Base-by-base conservation (phyloP, 768 basidiomycete species). In the Boletus coccyginus region DNA sequence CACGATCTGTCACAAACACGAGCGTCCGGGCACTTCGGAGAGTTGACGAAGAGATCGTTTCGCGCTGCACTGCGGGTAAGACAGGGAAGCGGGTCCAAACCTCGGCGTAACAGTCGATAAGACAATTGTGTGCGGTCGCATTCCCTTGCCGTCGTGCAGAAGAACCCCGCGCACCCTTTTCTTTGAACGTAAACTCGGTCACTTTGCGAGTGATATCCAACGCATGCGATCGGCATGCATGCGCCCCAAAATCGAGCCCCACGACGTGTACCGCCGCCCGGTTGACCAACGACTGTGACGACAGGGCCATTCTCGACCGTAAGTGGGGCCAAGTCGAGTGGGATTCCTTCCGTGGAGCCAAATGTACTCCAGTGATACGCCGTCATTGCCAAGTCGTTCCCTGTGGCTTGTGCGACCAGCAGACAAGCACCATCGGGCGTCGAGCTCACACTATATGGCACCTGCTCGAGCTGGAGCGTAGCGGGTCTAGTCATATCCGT, bases 1-100 rank as follows among this genome's bases (percentile, higher is more conserved):
- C 66, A 3, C 65, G 64, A 46, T 76, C 72, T 0, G 79, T 75
- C 17, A 83, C 70, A 57, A 84, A 83, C 1, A 73, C 62, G 9
- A 85, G 68, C 6, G 69, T 67, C 41, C 70, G 75, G 5, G 64
- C 54, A 8, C 59, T 66, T 17, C 76, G 67, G 9, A 69, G 61
- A 24, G 64, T 65, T 4, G 73, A 73, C 0, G 72, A 70, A 0
- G 72, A 67, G 42, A 78, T 71, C 0, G 78, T 79, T 32, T 76
- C 73, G 10, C 79, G 75, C 39, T 75, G 73, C n/a, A 85, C 74
- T 0, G 83, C 81, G 3, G 83, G 72, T 2, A 81, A 58, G 4
- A 85, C 83, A 0, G 84, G 84, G 62, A 83, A 85, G 12, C 83
- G 78, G 6, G 76, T 81, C 84, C 84, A 85, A 19, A 83, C 79